phyloP scores from a whole-genome alignment of 371 early-diverging fungal species.

The Mucor velutinosus region DNA sequence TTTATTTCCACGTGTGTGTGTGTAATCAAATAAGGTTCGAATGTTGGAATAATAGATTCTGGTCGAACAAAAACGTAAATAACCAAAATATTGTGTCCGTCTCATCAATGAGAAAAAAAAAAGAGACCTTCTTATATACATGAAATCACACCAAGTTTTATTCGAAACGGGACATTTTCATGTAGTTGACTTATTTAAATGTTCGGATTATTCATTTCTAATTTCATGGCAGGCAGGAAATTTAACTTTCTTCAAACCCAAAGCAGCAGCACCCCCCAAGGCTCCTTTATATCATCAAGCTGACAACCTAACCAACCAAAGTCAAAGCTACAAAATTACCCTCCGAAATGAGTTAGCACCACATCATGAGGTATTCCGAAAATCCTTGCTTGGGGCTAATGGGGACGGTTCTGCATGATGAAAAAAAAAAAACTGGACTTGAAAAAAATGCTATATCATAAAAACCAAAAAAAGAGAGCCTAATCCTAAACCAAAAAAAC shows the following conservation, averaged over 20 bases:
- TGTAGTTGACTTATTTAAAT: slow-evolving; percentile 12
- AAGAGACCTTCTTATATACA: slow-evolving; percentile 8
- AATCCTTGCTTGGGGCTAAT: not conserved
- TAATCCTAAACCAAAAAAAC: slow-evolving; percentile 2
- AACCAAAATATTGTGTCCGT: not conserved
- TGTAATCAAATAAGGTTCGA: not conserved
- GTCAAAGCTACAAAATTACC: slow-evolving; percentile 3
- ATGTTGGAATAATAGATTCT: not conserved
- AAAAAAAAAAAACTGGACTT: not conserved
- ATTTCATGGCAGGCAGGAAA: slow-evolving; percentile 9
- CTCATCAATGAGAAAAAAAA: not conserved
- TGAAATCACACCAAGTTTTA: slow-evolving; percentile 19
- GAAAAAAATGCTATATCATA: not conserved
- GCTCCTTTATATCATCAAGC: not conserved
- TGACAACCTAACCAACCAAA: slow-evolving; percentile 9
- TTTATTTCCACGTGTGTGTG: slow-evolving; percentile 9
- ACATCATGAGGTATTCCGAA: slow-evolving; percentile 5
- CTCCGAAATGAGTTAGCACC: slow-evolving; percentile 12
- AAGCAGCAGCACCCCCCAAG: not conserved
- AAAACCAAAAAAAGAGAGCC: not conserved
- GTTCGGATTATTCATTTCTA: slow-evolving; percentile 16
- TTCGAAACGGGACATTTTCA: slow-evolving; percentile 31
- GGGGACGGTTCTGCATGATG: slow-evolving; percentile 9
- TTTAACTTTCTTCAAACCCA: slow-evolving; percentile 1
- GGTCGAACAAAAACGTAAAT: not conserved